phyloP scores from a whole-genome alignment of 2,329 filamentous ascomycete genomes.

The Alternaria triticina region DNA sequence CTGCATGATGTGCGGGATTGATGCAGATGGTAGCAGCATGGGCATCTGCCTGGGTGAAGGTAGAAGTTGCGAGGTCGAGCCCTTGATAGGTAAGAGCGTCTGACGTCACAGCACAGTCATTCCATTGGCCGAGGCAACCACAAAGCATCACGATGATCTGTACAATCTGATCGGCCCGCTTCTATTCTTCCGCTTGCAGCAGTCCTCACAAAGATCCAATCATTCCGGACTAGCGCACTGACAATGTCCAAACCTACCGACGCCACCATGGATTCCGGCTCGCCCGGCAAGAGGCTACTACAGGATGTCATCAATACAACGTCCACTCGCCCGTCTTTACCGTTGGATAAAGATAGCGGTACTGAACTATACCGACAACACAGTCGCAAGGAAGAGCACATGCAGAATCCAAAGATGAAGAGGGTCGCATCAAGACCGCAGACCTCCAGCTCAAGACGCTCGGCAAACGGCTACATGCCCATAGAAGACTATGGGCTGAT shows the following conservation, averaged over 20 bases:
- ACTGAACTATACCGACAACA: slow-evolving; percentile 15
- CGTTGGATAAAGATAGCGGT: slow-evolving; percentile 10
- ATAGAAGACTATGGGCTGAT: slow-evolving; percentile 78
- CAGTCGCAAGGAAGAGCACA: slow-evolving; percentile 13
- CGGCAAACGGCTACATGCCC: slow-evolving; percentile 38
- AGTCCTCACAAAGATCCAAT: slow-evolving; percentile 9
- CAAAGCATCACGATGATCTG: neutral
- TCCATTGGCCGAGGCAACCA: slow-evolving; percentile 6
- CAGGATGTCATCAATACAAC: slow-evolving; percentile 18
- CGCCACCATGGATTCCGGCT: neutral
- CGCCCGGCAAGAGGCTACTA: slow-evolving; percentile 13
- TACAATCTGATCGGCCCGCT: slow-evolving; percentile 4
- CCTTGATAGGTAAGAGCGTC: neutral
- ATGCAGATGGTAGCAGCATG: neutral
- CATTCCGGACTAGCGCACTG: slow-evolving; percentile 6
- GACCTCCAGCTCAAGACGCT: slow-evolving; percentile 25
- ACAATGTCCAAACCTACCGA: slow-evolving; percentile 13
- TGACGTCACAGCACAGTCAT: slow-evolving; percentile 14
- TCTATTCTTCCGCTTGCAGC: neutral
- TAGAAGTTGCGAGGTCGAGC: neutral
- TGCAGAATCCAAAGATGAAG: slow-evolving; percentile 21
- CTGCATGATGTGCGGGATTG: too few species aligned
- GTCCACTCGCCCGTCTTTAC: slow-evolving; percentile 7
- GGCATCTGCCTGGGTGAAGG: neutral
- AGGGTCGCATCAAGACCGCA: slow-evolving; percentile 9